phyloP scores from a whole-genome alignment of 2,329 filamentous ascomycete species.

The Paradendryphiella salina region DNA sequence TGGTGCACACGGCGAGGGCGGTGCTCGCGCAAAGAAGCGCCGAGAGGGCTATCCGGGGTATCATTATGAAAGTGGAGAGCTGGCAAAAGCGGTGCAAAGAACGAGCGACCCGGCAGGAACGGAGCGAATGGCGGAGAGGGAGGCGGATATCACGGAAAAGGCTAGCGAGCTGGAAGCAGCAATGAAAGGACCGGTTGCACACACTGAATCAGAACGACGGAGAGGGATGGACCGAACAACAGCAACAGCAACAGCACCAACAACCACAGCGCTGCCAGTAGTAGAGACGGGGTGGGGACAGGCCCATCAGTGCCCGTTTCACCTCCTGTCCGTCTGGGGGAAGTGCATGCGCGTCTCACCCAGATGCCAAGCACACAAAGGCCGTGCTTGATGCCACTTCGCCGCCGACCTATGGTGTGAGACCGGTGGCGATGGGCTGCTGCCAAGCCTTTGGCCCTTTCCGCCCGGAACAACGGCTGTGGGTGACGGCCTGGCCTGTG shows the following conservation, averaged over 20 bases:
- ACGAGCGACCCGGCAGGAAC: slow-evolving; percentile 5
- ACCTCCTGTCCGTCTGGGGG: slow-evolving; percentile 2
- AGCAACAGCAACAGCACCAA: neutral
- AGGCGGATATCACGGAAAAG: neutral
- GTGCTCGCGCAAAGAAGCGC: slow-evolving; percentile 24
- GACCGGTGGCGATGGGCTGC: slow-evolving; percentile 14
- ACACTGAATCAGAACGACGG: neutral
- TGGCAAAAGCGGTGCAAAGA: neutral
- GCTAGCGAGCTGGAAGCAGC: slow-evolving; percentile 2
- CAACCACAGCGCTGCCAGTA: neutral
- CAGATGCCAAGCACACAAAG: slow-evolving; percentile 14
- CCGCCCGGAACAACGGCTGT: slow-evolving; percentile 15
- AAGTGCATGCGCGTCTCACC: slow-evolving; percentile 14
- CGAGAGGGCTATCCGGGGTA: slow-evolving; percentile 22
- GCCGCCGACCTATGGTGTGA: slow-evolving; percentile 8
- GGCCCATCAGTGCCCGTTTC: slow-evolving; percentile 1
- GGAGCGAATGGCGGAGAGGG: neutral
- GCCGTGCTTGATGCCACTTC: neutral
- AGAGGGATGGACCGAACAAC: neutral
- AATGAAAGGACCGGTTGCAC: slow-evolving; percentile 1
- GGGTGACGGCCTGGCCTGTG: neutral
- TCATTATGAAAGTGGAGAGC: slow-evolving; percentile 20
- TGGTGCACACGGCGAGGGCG: slow-evolving; percentile 31
- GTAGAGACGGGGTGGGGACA: slow-evolving; percentile 1
- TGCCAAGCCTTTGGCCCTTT: slow-evolving; percentile 17